Evolutionary conservation across 2,329 filamentous ascomycete genomes (phyloP), one percentile per base, ranked within the genome.

Genomic region (Capronia coronata): DNA sequence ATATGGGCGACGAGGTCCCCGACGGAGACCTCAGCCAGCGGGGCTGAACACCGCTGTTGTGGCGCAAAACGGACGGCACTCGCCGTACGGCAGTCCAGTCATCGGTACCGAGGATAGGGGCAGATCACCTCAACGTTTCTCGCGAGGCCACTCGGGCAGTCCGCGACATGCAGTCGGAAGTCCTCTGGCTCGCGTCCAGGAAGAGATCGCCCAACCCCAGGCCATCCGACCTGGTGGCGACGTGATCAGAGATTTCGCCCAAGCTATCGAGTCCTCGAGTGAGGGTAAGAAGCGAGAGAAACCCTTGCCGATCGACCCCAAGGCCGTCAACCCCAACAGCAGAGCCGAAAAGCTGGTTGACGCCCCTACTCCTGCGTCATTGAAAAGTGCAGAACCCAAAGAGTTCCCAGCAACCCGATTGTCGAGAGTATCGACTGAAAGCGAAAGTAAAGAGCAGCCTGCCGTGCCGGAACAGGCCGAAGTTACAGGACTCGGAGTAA

Each of bases 1-100:
- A 72, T 86, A 93, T 66, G 91, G 91, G 41, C 74, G 80, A 48
- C 75, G 73, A 59, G 67, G 66, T 27, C 74, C 73, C 43, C 49
- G 42, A 19, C 76, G 71, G 57, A 74, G 73, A 58, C 64, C 63
- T 25, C 69, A 67, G 61, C 67, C 71, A 56, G 68, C 73, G 50
- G 73, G 75, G 27, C 71, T 78, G 55, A 80, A 77, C 58, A 73
- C 75, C 13, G 72, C 70, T 39, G 65, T 72, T n/a, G 67, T 67
- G 4, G 67, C 67, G 46, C 65, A 64, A 44, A 70, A 72, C 11
- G 71, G 67, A 52, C 69, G 75, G 51, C 74, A 77, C 44, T 79
- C 76, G 23, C 80, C 80, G 1, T 75, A 75, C 52, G 68, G 69
- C 30, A 74, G 71, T 52, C 71, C 72, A 11, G 53, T 53, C 9